Conservation (phyloP, 371 early-diverging fungal species). For the Globomyces sp. region DNA sequence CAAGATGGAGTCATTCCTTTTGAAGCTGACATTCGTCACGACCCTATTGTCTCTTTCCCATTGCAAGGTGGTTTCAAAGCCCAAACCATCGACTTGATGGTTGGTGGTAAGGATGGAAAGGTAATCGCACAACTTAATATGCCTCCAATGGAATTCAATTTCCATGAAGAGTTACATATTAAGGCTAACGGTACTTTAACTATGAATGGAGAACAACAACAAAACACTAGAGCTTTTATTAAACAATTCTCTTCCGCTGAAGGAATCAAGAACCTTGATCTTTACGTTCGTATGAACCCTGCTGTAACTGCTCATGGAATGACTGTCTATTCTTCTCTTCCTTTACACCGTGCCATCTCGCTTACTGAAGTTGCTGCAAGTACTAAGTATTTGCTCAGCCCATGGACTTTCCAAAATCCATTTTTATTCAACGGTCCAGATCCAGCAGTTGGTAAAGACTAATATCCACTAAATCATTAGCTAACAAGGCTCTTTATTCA, state of each 20-base stretch:
- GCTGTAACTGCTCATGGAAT: conserved; percentile 2
- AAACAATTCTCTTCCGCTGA: neutral
- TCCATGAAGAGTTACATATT: conserved; percentile 2
- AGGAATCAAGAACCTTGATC: neutral
- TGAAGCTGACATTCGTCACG: neutral
- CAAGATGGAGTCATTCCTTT: conserved; percentile 1
- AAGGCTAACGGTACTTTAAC: conserved; percentile 3
- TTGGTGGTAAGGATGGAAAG: neutral
- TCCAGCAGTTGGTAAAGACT: conserved; percentile 2
- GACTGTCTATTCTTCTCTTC: conserved; percentile 4
- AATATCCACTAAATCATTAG: neutral
- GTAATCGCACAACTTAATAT: conserved; percentile 5
- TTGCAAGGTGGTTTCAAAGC: conserved; percentile 12
- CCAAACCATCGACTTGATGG: neutral
- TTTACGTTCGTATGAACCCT: neutral
- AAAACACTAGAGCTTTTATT: neutral
- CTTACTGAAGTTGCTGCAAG: neutral
- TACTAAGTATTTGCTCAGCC: neutral
- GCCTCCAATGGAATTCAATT: conserved; percentile 16
- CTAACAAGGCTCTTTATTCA: neutral
- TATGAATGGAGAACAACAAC: conserved; percentile 1
- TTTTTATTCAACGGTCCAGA: conserved; percentile 1
- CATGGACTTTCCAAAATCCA: neutral
- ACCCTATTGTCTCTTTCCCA: conserved; percentile 16
- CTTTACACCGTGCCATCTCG: neutral